Evolutionary conservation across 2,329 filamentous ascomycete species (phyloP), one percentile per base, ranked within the genome.

Genomic region (Beauveria medogensis): DNA sequence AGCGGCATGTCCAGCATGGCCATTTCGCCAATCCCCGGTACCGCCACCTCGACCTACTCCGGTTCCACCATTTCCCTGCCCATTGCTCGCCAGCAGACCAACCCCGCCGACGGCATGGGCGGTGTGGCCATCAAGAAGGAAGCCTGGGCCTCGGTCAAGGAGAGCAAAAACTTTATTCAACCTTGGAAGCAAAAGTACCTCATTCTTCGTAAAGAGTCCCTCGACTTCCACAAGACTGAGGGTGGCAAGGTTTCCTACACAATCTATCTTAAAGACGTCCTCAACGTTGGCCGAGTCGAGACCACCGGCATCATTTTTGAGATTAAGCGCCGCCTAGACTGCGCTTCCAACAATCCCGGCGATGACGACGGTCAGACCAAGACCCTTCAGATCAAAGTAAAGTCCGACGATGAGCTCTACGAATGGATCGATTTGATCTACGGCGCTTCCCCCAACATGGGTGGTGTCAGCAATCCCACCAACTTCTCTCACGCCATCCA

Each of bases 381-480:
- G 72, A 90, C 91, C 3, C 84, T 97, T 57, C 92, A 94, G 65
- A 94, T 96, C 73, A 91, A 90, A 72, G 92, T 97, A 68, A 96
- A 97, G 76, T 89, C 87, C 61, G 94, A 99, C 70, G 93, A 96
- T 70, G 94, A 99, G 67, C 86, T 99, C 59, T 99, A 99, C 74
- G 92, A 96, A 69, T 99, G 94, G 94, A 96, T 97, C 69, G 94
- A 99, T 74, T 91, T 92, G 73, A 95, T 99, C 66, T 97, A 97
- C 73, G 92, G 93, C 68, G 89, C 93, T 65, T 97, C 93, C 73
- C 94, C 94, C 20, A 93, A 91, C 64, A 96, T 97, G 91, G 92
- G 94, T 64, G 94, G 94, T 67, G 94, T 99, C 61, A 97, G 93
- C 77, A 97, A 97, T 74, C 94, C 94, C 6, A 97, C 94, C 66